These are phyloP conservation scores for Gaultheria prostrata DNA, from an alignment of 148 eudicot genomes.

Conservation along the genomic window DNA sequence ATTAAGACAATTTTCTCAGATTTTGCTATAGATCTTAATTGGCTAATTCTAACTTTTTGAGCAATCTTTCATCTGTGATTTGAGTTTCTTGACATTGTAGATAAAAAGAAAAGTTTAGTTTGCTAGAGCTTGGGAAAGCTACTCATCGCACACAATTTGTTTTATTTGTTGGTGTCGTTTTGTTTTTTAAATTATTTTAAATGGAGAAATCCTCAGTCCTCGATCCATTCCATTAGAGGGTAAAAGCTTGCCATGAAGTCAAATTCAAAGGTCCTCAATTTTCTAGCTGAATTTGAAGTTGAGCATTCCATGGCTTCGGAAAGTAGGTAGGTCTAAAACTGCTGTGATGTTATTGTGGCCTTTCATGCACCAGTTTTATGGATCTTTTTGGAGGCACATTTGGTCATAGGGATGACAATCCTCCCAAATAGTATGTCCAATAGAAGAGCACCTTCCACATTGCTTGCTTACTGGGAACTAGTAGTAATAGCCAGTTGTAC, in stretches of 20 bases:
- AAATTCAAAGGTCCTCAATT: neutral
- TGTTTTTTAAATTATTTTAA: neutral
- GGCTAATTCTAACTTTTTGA: neutral
- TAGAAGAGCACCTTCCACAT: neutral
- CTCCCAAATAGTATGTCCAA: neutral
- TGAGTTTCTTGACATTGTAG: neutral
- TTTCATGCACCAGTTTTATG: neutral
- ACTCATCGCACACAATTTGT: neutral
- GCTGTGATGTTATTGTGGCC: neutral
- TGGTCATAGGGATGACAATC: neutral
- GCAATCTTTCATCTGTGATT: neutral
- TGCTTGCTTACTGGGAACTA: neutral
- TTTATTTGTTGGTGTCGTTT: neutral
- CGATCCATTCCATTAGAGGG: neutral
- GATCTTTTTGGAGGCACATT: neutral
- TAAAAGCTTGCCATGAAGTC: neutral
- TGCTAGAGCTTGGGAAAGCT: neutral
- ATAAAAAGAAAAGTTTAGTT: neutral
- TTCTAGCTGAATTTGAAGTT: neutral
- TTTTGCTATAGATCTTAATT: neutral
- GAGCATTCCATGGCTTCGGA: neutral
- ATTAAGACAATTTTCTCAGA: neutral
- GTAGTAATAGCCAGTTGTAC: neutral
- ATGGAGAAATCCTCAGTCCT: neutral
- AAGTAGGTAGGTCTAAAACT: neutral